Conservation (phyloP, 495 filamentous ascomycete genomes). For the Aspergillus ellipticus region DNA sequence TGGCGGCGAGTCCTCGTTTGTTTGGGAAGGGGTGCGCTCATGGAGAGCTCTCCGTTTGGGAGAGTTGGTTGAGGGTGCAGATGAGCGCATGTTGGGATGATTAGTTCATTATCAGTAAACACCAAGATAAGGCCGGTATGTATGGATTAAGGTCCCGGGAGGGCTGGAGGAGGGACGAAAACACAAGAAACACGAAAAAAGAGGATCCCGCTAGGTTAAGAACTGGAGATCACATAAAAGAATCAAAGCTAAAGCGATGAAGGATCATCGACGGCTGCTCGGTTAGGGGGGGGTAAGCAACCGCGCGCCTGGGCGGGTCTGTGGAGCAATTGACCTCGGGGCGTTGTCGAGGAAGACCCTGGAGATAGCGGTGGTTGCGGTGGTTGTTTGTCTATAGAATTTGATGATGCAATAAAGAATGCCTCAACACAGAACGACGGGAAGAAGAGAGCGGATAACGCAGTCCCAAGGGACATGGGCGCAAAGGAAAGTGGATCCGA, state of each 20-base stretch:
- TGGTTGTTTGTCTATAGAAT: constrained; percentile 13
- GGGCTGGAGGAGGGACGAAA: neutral
- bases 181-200: constrained; percentile 11
- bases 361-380: neutral
- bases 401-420: constrained; percentile 32
- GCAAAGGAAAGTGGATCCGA: constrained; percentile 19
- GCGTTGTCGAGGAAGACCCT: constrained; percentile 11
- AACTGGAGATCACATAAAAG: constrained; percentile 4
- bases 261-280: constrained; percentile 11
- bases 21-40: constrained; percentile 51
- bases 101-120: constrained; percentile 33
- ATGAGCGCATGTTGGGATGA: constrained; percentile 32
- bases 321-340: constrained; percentile 11
- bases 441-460: constrained; percentile 16
- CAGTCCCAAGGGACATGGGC: constrained; percentile 12
- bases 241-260: constrained; percentile 8
- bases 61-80: constrained; percentile 21
- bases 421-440: constrained; percentile 23
- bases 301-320: constrained; percentile 6
- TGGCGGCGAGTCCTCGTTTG: constrained; percentile 40
- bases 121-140: constrained; percentile 5
- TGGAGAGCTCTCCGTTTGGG: constrained; percentile 45
- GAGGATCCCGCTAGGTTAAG: constrained; percentile 9
- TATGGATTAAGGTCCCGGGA: constrained; percentile 8
- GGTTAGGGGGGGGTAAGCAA: constrained; percentile 1